phyloP scores from a whole-genome alignment of 176 grass and related monocot species.

The Secale cereale region DNA sequence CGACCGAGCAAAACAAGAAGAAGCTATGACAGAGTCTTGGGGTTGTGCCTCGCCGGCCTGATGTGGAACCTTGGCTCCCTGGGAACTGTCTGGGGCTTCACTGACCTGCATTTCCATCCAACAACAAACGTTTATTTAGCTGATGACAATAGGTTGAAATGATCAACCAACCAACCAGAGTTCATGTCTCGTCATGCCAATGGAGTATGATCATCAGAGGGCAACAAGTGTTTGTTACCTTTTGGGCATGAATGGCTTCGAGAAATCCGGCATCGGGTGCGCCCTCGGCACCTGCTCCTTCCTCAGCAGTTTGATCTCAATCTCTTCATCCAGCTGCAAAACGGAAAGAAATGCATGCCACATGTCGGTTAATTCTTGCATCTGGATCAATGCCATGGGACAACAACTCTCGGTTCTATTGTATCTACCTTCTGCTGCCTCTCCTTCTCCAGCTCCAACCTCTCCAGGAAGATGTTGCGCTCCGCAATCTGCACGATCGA shows the following conservation, averaged over 20 bases:
- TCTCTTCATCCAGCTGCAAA: slow-evolving; percentile 59
- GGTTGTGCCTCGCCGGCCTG: slow-evolving; percentile 24
- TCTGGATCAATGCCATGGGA: neutral
- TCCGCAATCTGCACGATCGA: slow-evolving; percentile 46
- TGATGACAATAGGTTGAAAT: slow-evolving; percentile 4
- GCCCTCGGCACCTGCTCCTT: slow-evolving; percentile 70
- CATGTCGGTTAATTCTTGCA: neutral
- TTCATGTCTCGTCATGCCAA: neutral
- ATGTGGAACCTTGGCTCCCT: slow-evolving; percentile 80
- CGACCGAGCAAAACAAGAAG: neutral
- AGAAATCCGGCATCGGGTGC: slow-evolving; percentile 77
- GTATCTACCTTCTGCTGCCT: slow-evolving; percentile 51
- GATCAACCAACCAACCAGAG: neutral
- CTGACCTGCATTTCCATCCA: slow-evolving; percentile 46
- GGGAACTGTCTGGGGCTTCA: slow-evolving; percentile 47
- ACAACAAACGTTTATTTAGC: neutral
- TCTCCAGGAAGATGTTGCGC: slow-evolving; percentile 52
- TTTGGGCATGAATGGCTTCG: slow-evolving; percentile 72
- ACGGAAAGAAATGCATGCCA: neutral
- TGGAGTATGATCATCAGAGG: neutral
- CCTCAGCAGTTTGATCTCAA: slow-evolving; percentile 67
- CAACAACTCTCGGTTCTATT: neutral
- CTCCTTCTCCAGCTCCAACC: slow-evolving; percentile 56
- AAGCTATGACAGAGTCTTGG: slow-evolving; percentile 27
- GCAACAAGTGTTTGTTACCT: slow-evolving; percentile 17